Conservation (phyloP, 2,329 filamentous ascomycete genomes). For the Coniochaeta sp. region DNA sequence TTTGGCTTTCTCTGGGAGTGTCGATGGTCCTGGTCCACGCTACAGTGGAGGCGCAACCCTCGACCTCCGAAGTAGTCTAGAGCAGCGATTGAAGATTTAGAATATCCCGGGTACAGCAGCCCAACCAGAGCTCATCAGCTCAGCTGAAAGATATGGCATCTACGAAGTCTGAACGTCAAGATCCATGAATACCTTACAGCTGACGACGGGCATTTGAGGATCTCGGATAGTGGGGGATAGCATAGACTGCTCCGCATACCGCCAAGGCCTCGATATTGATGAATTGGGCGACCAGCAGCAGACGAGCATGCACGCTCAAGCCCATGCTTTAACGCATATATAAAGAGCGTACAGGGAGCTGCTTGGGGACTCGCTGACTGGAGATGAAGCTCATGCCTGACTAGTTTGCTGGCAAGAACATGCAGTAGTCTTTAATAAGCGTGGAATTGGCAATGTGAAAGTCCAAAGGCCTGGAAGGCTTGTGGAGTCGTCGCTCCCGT, state of each 20-base stretch:
- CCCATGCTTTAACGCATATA: neutral
- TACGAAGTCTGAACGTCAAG: neutral
- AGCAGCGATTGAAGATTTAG: neutral
- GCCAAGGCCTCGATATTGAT: neutral
- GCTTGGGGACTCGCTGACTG: neutral
- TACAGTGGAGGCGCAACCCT: neutral
- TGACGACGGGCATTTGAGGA: neutral
- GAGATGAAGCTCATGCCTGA: neutral
- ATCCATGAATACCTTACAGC: neutral
- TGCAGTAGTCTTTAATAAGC: no score
- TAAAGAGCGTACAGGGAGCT: neutral
- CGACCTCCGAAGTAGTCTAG: neutral
- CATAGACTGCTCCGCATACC: neutral
- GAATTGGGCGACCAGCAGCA: neutral
- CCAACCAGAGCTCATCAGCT: neutral
- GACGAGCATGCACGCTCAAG: neutral
- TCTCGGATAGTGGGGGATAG: neutral
- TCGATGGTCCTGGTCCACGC: neutral
- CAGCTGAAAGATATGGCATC: neutral
- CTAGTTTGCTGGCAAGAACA: neutral
- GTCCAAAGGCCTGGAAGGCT: no score
- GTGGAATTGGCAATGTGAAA: no score
- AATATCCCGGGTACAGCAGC: neutral
- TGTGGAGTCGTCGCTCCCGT: neutral
- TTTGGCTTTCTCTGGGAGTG: neutral